Evolutionary conservation across 805 yeast genomes (phyloP).

Genomic region (Kodamaea leandrae): DNA sequence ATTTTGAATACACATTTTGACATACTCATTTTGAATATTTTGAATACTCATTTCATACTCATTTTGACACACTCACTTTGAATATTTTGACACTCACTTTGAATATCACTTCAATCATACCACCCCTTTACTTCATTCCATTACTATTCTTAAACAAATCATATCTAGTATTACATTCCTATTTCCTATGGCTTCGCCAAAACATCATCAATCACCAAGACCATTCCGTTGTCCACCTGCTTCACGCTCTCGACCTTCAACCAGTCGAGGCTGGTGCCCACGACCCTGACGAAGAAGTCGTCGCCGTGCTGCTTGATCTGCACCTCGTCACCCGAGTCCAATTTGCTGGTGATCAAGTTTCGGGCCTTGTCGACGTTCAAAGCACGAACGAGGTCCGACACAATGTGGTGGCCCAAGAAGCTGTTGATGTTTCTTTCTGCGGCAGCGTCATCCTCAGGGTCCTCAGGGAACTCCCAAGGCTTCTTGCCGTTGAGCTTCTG

Average conservation of each 20-base stretch:
- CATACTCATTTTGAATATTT: too few relatives aligned
- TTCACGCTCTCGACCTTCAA: slow-evolving; percentile 24
- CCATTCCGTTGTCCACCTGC: slow-evolving; percentile 39
- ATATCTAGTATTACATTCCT: too few relatives aligned
- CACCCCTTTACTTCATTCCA: too few relatives aligned
- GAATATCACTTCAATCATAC: too few relatives aligned
- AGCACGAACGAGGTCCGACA: slow-evolving; percentile 26
- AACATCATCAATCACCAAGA: slow-evolving; percentile 36
- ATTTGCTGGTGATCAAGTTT: slow-evolving; percentile 16
- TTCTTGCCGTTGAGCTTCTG: slow-evolving; percentile 49
- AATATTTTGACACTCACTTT: too few relatives aligned
- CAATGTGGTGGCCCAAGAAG: slow-evolving; percentile 65
- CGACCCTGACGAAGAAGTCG: slow-evolving; percentile 18
- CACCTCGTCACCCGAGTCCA: slow-evolving; percentile 22
- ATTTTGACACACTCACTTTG: too few relatives aligned
- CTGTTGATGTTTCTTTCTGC: slow-evolving; percentile 50
- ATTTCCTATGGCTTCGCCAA: slow-evolving; percentile 24
- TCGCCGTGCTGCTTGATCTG: slow-evolving; percentile 21
- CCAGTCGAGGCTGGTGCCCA: slow-evolving; percentile 9
- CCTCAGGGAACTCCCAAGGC: slow-evolving; percentile 81
- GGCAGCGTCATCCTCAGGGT: slow-evolving; percentile 47
- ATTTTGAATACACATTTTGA: too few relatives aligned
- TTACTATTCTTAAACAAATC: too few relatives aligned
- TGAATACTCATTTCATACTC: too few relatives aligned
- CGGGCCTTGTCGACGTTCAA: slow-evolving; percentile 16